A percentile compares a stretch with the other conserved stretches of the same genome.
Conservation (phyloP, 768 basidiomycete genomes). For the Tylopilus rubrobrunneus region DNA sequence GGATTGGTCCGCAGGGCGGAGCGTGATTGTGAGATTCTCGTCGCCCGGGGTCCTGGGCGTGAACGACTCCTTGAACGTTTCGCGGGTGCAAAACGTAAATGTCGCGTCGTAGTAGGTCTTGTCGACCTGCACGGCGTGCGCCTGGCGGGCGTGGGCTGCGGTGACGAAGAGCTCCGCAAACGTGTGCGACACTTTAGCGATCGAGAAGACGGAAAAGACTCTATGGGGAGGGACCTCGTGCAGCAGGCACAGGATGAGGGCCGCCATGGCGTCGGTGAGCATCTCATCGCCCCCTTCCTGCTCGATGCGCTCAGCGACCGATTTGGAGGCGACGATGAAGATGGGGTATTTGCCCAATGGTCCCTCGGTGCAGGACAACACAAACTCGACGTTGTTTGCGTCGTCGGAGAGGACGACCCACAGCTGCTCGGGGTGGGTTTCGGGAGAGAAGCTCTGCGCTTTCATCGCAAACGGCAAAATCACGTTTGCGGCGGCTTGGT, state of each 20-base stretch:
- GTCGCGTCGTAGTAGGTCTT: constrained; percentile 60
- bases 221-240: constrained; percentile 5
- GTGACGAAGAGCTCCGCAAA: constrained; percentile 42
- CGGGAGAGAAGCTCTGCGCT: constrained; percentile 4
- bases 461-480: constrained; percentile 37
- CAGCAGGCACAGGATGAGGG: constrained; percentile 10
- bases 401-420: constrained; percentile 31
- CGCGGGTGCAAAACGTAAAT: constrained; percentile 49
- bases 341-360: constrained; percentile 6
- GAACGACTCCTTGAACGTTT: constrained; percentile 29
- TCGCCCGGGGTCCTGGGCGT: not conserved
- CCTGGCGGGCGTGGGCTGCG: constrained; percentile 31
- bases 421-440: constrained; percentile 1
- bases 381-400: constrained; percentile 6
- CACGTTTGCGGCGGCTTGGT: constrained; percentile 36
- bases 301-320: not conserved
- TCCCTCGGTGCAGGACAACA: constrained; percentile 8
- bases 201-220: constrained; percentile 64
- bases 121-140: constrained; percentile 17
- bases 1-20: constrained; percentile 31
- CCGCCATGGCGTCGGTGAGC: not conserved
- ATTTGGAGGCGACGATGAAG: constrained; percentile 15
- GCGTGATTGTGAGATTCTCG: constrained; percentile 18
- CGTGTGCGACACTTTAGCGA: constrained; percentile 37
- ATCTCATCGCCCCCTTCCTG: not conserved